phyloP scores from a whole-genome alignment of 495 filamentous ascomycete species.

The Hyaloscypha hepaticicola region DNA sequence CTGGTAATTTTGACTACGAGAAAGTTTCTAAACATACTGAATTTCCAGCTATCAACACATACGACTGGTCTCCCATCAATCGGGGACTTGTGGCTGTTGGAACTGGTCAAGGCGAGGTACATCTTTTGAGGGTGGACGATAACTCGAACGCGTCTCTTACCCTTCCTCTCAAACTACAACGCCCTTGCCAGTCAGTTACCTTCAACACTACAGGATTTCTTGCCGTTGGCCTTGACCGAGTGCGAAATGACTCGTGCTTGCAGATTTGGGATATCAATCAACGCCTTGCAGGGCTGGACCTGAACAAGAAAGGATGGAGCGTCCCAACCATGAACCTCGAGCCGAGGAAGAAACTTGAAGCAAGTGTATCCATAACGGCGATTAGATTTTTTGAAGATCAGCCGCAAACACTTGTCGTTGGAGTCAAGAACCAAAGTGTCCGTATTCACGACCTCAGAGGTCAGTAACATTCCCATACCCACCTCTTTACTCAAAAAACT shows the following conservation, averaged over 20 bases:
- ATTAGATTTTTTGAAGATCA: constrained; percentile 87
- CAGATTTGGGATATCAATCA: constrained; percentile 91
- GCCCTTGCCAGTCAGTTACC: constrained; percentile 87
- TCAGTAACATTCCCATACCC: constrained; percentile 36
- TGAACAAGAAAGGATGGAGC: constrained; percentile 27
- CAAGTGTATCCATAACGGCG: constrained; percentile 83
- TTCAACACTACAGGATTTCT: constrained; percentile 78
- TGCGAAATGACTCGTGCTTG: constrained; percentile 88
- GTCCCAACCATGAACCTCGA: constrained; percentile 26
- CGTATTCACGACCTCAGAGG: constrained; percentile 90
- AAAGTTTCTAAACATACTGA: constrained; percentile 71
- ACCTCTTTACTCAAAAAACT: not conserved
- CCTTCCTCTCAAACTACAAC: constrained; percentile 79
- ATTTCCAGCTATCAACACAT: constrained; percentile 83
- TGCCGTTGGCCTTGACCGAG: constrained; percentile 85
- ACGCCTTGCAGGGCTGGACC: constrained; percentile 51
- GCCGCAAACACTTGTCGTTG: constrained; percentile 77
- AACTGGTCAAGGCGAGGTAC: constrained; percentile 78
- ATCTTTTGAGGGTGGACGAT: constrained; percentile 73
- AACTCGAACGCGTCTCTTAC: constrained; percentile 60
- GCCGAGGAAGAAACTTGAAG: constrained; percentile 69
- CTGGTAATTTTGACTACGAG: constrained; percentile 60
- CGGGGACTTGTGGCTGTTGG: constrained; percentile 78
- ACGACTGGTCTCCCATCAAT: constrained; percentile 85
- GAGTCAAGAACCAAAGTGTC: constrained; percentile 81